phyloP scores from a whole-genome alignment of 371 early-diverging fungal genomes.

The Conidiobolus incongruus region DNA sequence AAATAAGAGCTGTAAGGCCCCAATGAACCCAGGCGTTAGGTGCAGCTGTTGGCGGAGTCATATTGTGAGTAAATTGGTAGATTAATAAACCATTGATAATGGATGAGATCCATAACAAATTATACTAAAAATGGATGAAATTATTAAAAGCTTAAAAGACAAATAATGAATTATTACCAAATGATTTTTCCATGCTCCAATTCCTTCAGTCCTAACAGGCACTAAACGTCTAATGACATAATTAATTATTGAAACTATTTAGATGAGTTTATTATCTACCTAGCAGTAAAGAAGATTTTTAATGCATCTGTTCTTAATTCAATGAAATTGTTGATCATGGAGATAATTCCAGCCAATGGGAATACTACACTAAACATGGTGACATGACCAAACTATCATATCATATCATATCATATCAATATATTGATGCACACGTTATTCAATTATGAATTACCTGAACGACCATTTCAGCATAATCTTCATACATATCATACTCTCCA shows the following conservation, averaged over 20 bases:
- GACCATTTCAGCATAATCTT: slow-evolving; percentile 81
- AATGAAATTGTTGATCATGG: slow-evolving; percentile 66
- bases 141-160: not conserved
- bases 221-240: slow-evolving; percentile 54
- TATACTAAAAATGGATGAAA: too few species aligned
- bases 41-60: too few species aligned
- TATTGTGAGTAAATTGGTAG: not conserved
- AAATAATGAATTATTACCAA: slow-evolving; percentile 15
- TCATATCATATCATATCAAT: not conserved
- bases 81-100: slow-evolving; percentile 11
- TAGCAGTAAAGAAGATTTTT: slow-evolving; percentile 61
- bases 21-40: too few species aligned
- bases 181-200: slow-evolving; percentile 67
- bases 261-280: slow-evolving; percentile 11
- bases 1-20: too few species aligned
- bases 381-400: slow-evolving; percentile 31
- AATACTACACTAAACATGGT: slow-evolving; percentile 65
- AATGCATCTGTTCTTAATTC: slow-evolving; percentile 73
- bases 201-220: slow-evolving; percentile 51
- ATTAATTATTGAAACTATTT: too few species aligned
- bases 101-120: not conserved
- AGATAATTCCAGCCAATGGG: slow-evolving; percentile 58
- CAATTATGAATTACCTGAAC: slow-evolving; percentile 33
- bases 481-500: slow-evolving; percentile 56
- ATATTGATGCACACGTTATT: too few species aligned